phyloP scores from a whole-genome alignment of 2,329 filamentous ascomycete genomes.

The Monascus ruber region DNA sequence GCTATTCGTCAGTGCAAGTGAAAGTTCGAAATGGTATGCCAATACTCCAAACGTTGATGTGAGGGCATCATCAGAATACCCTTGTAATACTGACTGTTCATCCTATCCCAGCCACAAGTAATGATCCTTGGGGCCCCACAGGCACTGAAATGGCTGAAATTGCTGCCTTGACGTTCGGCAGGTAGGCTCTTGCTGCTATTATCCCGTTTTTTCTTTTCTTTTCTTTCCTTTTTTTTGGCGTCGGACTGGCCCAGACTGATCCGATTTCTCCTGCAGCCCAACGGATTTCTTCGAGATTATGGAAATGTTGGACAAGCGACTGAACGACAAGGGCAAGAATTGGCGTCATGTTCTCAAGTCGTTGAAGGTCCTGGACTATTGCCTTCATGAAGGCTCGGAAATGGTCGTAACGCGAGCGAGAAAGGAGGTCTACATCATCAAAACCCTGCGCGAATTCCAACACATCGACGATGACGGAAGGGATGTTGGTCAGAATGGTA shows the following conservation, averaged over 20 bases:
- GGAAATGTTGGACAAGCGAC: conserved; percentile 97
- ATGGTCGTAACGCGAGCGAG: conserved; percentile 94
- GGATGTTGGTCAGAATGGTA: conserved; percentile 95
- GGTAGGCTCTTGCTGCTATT: conserved; percentile 46
- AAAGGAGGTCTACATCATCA: conserved; percentile 98
- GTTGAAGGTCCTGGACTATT: conserved; percentile 95
- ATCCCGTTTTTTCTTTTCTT: not conserved
- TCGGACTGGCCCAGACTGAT: not conserved
- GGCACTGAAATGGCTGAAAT: conserved; percentile 99
- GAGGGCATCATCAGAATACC: not conserved
- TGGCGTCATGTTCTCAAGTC: conserved; percentile 98
- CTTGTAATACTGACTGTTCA: conserved; percentile 6
- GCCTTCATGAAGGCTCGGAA: conserved; percentile 92
- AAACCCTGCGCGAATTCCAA: conserved; percentile 92
- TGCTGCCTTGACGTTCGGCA: conserved; percentile 93
- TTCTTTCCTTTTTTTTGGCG: conserved; percentile 2
- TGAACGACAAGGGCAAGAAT: conserved; percentile 99
- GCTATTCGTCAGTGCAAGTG: conserved; percentile 90
- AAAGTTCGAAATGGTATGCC: conserved; percentile 90
- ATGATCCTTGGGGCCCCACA: conserved; percentile 96
- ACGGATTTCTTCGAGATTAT: conserved; percentile 99
- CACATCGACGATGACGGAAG: conserved; percentile 91
- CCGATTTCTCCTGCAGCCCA: conserved; percentile 46
- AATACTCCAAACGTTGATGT: not conserved
- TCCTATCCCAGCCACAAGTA: conserved; percentile 67